These are phyloP conservation scores for Trichoderma brevicompactum DNA, from an alignment of 2,329 filamentous ascomycete genomes.

Conservation along the genomic window DNA sequence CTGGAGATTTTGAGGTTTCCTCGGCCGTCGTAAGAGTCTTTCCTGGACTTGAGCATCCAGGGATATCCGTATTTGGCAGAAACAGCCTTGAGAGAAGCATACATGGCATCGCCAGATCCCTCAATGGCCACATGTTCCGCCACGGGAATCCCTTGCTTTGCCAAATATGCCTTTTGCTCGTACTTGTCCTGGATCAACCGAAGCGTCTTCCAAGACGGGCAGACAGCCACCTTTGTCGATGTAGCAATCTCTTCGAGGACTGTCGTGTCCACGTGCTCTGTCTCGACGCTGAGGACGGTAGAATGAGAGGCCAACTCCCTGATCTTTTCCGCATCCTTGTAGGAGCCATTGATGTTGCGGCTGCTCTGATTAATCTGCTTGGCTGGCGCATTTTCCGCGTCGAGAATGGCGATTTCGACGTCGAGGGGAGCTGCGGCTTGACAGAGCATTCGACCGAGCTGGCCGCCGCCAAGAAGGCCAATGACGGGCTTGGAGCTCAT, in stretches of 20 bases:
- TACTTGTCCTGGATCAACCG: slow-evolving; percentile 94
- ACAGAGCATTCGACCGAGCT: slow-evolving; percentile 91
- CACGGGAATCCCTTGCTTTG: slow-evolving; percentile 69
- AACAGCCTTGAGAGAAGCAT: slow-evolving; percentile 65
- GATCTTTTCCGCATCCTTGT: slow-evolving; percentile 81
- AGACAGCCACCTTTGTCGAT: slow-evolving; percentile 62
- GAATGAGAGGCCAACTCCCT: slow-evolving; percentile 74
- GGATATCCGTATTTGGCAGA: slow-evolving; percentile 74
- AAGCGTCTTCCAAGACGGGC: slow-evolving; percentile 86
- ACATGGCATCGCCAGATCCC: slow-evolving; percentile 53
- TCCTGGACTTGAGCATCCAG: slow-evolving; percentile 90
- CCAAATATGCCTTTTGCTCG: slow-evolving; percentile 81
- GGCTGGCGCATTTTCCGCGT: slow-evolving; percentile 75
- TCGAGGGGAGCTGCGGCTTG: slow-evolving; percentile 79
- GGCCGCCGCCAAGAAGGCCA: slow-evolving; percentile 64
- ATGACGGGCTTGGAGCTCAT: slow-evolving; percentile 45
- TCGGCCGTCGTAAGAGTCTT: slow-evolving; percentile 89
- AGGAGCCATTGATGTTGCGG: slow-evolving; percentile 81
- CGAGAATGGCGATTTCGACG: slow-evolving; percentile 78
- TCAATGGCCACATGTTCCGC: slow-evolving; percentile 71
- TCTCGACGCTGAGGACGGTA: slow-evolving; percentile 89
- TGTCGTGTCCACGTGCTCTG: slow-evolving; percentile 92
- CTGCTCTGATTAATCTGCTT: slow-evolving; percentile 81
- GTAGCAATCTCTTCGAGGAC: slow-evolving; percentile 82
- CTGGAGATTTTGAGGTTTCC: slow-evolving; percentile 61